A percentile compares a stretch with the other conserved stretches of the same genome.
phyloP scores from a whole-genome alignment of 2,329 filamentous ascomycete species.

The Aspergillus viridinutans region DNA sequence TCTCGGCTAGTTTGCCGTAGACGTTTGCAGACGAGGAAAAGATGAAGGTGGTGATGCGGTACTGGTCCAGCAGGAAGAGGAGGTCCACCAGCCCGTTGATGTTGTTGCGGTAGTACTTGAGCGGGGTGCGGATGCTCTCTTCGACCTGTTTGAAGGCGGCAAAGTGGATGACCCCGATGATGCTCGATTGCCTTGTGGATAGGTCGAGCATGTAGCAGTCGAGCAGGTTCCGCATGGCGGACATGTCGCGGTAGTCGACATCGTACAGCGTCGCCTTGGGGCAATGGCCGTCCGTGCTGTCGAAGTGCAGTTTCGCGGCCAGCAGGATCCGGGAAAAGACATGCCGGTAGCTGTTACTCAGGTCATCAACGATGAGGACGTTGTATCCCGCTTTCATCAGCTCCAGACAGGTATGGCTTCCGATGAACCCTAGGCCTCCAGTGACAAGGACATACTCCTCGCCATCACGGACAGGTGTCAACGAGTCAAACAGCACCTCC shows the following conservation, averaged over 20 bases:
- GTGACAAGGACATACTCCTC: constrained; percentile 43
- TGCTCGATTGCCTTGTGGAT: constrained; percentile 44
- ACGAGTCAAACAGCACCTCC: background rate
- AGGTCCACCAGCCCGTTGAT: constrained; percentile 61
- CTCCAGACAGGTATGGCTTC: constrained; percentile 41
- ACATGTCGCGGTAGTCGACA: constrained; percentile 46
- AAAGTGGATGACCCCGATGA: constrained; percentile 65
- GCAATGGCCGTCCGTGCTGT: constrained; percentile 33
- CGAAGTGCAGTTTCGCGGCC: constrained; percentile 33
- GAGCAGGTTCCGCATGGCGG: constrained; percentile 41
- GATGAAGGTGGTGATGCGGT: constrained; percentile 61
- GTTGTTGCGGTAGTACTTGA: constrained; percentile 66
- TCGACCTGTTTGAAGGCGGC: constrained; percentile 64
- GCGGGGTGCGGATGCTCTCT: constrained; percentile 57
- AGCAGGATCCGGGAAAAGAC: constrained; percentile 35
- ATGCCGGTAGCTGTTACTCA: constrained; percentile 36
- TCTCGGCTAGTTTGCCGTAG: constrained; percentile 54
- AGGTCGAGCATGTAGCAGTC: constrained; percentile 36
- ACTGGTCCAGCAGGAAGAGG: constrained; percentile 53
- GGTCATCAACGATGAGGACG: constrained; percentile 40
- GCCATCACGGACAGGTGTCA: background rate
- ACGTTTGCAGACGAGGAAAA: constrained; percentile 67
- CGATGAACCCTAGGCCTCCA: constrained; percentile 42
- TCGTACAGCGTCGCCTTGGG: constrained; percentile 45
- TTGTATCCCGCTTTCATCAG: constrained; percentile 39